Evolutionary conservation across 169 alveolate species (phyloP), one percentile per base, ranked within the genome.

Genomic region (Plasmodium falciparum): DNA sequence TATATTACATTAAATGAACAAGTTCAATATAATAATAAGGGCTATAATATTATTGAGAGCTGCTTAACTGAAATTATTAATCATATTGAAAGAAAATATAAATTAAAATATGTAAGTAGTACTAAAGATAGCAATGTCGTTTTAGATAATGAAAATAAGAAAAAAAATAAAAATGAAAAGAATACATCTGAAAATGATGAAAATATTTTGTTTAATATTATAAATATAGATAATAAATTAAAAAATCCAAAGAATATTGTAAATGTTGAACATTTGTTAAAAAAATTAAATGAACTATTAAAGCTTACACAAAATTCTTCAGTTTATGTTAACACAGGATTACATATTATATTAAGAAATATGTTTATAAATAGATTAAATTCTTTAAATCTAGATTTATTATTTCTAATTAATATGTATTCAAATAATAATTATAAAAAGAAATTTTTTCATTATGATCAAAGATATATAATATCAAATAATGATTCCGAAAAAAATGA

Each of bases 381-480:
- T 50, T 69, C 83, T 13, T 73, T 80, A 67, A 66, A 80, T 49
- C 2, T 80, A 20, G 90, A 80, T 80, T 69, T 80, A 2, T 54
- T 80, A 20, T 80, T 80, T 63, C 90, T 80, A 17, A n/a, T 80
- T 33, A 80, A 80, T 63, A 49, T 80, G 65, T 80, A 80, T 49
- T 80, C 90, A 24, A 80, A 80, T 50, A 80, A 80, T 56, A 80
- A 80, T 67, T 80, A 69, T 80, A 66, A 45, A 15, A 80, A 69
- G 17, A 80, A 80, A 26, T 80, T 69, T 80, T 80, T 80, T 58
- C 90, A 80, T 56, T 80, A 80, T 49, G 66, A 80, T 56, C 22
- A 47, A 50, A 50, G 52, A 15, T 58, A 56, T 56, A 3, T 29
- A 12, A 39, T 39, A 39, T 5, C 47, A 39, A 39, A 39, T 5